Conservation (phyloP, 2,329 filamentous ascomycete genomes). For the Penicillium sp. region DNA sequence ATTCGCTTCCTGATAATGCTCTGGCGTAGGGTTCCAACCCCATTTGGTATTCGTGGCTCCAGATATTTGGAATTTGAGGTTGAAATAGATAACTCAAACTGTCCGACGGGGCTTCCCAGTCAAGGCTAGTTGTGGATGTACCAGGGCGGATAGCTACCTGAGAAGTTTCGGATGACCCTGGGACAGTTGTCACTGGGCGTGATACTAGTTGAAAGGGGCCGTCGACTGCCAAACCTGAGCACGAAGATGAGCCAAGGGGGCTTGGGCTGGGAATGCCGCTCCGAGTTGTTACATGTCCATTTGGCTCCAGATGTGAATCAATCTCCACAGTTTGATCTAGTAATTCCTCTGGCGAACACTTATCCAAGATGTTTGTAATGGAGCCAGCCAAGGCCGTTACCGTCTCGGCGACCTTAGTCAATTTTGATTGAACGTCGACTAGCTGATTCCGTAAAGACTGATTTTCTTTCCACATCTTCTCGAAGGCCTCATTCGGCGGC, state of each 20-base stretch:
- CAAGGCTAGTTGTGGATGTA: not conserved
- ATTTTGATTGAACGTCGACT: constrained; percentile 3
- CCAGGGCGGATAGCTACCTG: no score
- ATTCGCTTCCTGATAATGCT: not conserved
- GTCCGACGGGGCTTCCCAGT: not conserved
- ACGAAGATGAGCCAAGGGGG: no score
- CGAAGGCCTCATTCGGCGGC: constrained; percentile 6
- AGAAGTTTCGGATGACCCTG: no score
- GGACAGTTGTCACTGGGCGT: no score
- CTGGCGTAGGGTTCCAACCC: constrained; percentile 3
- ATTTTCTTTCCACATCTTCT: constrained; percentile 7
- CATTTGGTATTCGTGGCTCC: constrained; percentile 9
- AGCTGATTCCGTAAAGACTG: not conserved
- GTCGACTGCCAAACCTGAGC: no score
- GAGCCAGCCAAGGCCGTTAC: not conserved
- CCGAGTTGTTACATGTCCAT: no score
- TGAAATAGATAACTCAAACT: not conserved
- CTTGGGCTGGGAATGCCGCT: no score
- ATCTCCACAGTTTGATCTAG: not conserved
- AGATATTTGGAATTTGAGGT: constrained; percentile 6
- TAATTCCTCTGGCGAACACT: not conserved
- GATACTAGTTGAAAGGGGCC: no score
- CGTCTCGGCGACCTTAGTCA: not conserved
- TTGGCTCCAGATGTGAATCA: not conserved
- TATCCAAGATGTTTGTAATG: not conserved